phyloP scores from a whole-genome alignment of 2,329 filamentous ascomycete genomes.

The Periconia digitata region DNA sequence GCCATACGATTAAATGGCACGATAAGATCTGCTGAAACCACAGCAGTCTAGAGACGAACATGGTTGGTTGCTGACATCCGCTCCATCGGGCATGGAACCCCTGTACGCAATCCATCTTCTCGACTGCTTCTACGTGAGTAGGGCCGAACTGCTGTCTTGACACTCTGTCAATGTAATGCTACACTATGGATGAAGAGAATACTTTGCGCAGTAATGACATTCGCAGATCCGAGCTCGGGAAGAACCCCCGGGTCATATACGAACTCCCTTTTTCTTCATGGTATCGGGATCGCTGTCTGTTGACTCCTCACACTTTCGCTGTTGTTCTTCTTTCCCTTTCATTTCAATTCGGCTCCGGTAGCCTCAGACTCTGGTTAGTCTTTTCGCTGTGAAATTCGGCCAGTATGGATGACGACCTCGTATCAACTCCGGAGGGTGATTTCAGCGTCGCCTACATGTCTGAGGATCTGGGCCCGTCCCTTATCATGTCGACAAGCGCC shows the following conservation, averaged over 20 bases:
- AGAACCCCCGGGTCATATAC: not conserved
- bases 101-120: not conserved
- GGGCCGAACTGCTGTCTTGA: too few relatives aligned
- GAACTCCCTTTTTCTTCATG: not conserved
- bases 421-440: not conserved
- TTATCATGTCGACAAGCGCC: conserved; percentile 13
- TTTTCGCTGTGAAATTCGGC: not conserved
- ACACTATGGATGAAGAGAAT: not conserved
- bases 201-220: not conserved
- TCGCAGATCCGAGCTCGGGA: not conserved
- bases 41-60: not conserved
- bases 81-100: too few relatives aligned
- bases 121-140: not conserved
- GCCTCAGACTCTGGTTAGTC: not conserved
- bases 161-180: not conserved
- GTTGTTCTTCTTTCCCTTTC: not conserved
- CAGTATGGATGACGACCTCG: not conserved
- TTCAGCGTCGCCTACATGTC: conserved; percentile 13
- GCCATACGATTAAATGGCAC: too few relatives aligned
- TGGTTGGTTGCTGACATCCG: not conserved
- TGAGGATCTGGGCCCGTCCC: conserved; percentile 15
- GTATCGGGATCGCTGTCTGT: too few relatives aligned
- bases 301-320: not conserved
- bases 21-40: too few relatives aligned
- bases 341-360: not conserved